Evolutionary conservation across 1,139 yeast species (phyloP).

Genomic region (Hyphopichia wangnamkhiaoensis): DNA sequence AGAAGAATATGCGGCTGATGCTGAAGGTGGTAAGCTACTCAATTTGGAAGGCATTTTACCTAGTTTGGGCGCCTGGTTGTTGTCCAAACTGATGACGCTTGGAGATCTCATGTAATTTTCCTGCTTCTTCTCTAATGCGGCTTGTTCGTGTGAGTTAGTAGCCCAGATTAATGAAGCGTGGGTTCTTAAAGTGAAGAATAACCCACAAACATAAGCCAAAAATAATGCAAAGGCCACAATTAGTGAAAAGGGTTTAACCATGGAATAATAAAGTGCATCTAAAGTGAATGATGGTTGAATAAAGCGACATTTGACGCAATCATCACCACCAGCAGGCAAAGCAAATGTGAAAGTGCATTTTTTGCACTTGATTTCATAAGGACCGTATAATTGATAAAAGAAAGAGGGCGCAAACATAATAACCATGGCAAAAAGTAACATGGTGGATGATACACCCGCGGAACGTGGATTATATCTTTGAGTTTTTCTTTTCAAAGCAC

Average conservation of each 20-base stretch:
- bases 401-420: constrained; percentile 94
- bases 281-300: constrained; percentile 71
- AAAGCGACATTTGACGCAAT: constrained; percentile 75
- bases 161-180: constrained; percentile 98
- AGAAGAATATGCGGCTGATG: constrained; percentile 2
- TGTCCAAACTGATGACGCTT: constrained; percentile 33
- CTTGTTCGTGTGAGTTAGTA: constrained; percentile 42
- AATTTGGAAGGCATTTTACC: constrained; percentile 9
- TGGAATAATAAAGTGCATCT: constrained; percentile 61
- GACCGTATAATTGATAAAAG: constrained; percentile 87
- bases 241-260: constrained; percentile 79
- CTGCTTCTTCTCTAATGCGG: constrained; percentile 21
- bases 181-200: constrained; percentile 89
- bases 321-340: constrained; percentile 19
- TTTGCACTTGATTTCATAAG: constrained; percentile 75
- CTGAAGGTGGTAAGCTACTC: constrained; percentile 4
- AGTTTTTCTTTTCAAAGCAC: constrained; percentile 87
- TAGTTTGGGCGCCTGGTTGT: constrained; percentile 12
- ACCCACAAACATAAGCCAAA: constrained; percentile 84
- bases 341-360: constrained; percentile 32
- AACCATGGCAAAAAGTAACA: constrained; percentile 86
- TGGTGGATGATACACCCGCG: constrained; percentile 96
- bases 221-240: constrained; percentile 81
- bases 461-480: constrained; percentile 94
- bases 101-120: constrained; percentile 28